Percentiles rank a stretch among this genome's conserved stretches.
These are phyloP conservation scores for Backusella tuberculispora DNA, from an alignment of 192 early-diverging fungal species.

Conservation along the genomic window DNA sequence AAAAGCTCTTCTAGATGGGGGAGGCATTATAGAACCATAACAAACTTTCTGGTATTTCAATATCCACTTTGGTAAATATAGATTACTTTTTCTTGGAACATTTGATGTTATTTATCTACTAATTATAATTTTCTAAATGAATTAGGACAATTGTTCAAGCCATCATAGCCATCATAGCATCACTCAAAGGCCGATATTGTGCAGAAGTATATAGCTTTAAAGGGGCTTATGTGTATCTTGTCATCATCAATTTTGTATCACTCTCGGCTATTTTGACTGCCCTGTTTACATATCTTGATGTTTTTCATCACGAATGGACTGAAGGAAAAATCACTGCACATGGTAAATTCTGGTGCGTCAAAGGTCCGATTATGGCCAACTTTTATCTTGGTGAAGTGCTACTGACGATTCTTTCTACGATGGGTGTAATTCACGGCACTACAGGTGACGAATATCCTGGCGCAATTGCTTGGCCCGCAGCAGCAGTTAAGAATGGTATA, in stretches of 20 bases:
- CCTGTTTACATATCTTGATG: constrained; percentile 40
- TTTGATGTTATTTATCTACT: background rate
- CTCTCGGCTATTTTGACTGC: constrained; percentile 39
- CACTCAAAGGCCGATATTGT: constrained; percentile 40
- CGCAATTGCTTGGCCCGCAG: constrained; percentile 27
- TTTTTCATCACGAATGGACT: constrained; percentile 34
- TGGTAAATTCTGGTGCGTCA: constrained; percentile 44
- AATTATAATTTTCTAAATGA: background rate
- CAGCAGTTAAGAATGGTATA: constrained; percentile 32
- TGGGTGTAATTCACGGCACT: constrained; percentile 34
- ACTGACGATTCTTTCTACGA: constrained; percentile 10
- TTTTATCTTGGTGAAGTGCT: constrained; percentile 39
- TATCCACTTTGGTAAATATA: constrained; percentile 39
- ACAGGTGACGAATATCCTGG: background rate
- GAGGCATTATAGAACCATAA: constrained; percentile 40
- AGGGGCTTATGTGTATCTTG: constrained; percentile 39
- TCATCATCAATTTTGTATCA: constrained; percentile 39
- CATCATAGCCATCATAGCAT: constrained; percentile 36
- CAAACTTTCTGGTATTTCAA: constrained; percentile 40
- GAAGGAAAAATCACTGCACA: constrained; percentile 31
- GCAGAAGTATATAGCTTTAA: constrained; percentile 31
- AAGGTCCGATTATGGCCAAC: constrained; percentile 38
- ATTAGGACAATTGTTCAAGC: constrained; percentile 32
- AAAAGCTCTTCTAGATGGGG: constrained; percentile 40
- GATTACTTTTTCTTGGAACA: background rate